A percentile compares a stretch with the other conserved stretches of the same genome.
Conservation (phyloP, 108 stramenopile genomes). For the Cyclotella atomus region DNA sequence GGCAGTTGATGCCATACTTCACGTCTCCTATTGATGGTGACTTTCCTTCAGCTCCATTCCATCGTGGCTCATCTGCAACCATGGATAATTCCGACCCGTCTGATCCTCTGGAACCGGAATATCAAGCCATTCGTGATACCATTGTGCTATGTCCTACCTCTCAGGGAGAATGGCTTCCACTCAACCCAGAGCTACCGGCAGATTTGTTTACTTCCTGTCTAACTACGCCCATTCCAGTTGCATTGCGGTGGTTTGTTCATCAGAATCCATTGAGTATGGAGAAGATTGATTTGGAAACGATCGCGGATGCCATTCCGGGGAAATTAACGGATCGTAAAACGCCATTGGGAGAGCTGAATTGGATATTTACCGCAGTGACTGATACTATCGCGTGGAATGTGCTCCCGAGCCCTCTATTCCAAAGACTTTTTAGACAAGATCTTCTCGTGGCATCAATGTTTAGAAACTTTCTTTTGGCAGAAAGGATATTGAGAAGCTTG, state of each 20-base stretch:
- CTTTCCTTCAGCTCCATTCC: conserved; percentile 14
- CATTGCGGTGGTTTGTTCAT: conserved; percentile 94
- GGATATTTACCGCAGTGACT: conserved; percentile 99
- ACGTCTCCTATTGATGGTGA: conserved; percentile 52
- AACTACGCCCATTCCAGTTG: conserved; percentile 97
- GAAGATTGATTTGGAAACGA: conserved; percentile 47
- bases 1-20: conserved; percentile 90
- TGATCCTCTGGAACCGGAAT: conserved; percentile 28
- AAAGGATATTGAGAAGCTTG: conserved; percentile 89
- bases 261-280: conserved; percentile 75
- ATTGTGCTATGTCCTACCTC: conserved; percentile 96
- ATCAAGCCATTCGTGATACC: conserved; percentile 73
- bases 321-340: conserved; percentile 90
- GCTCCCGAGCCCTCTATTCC: conserved; percentile 94
- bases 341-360: conserved; percentile 94
- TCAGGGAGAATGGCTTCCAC: conserved; percentile 93
- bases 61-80: conserved; percentile 13
- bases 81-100: conserved; percentile 10
- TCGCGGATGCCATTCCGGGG: conserved; percentile 94
- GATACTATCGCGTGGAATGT: conserved; percentile 99
- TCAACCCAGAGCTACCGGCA: conserved; percentile 93
- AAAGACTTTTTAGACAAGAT: conserved; percentile 97
- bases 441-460: conserved; percentile 95
- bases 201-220: conserved; percentile 99
- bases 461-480: conserved; percentile 98